These are phyloP conservation scores for Penicillium waksmanii DNA, from an alignment of 495 filamentous ascomycete species.

Conservation along the genomic window DNA sequence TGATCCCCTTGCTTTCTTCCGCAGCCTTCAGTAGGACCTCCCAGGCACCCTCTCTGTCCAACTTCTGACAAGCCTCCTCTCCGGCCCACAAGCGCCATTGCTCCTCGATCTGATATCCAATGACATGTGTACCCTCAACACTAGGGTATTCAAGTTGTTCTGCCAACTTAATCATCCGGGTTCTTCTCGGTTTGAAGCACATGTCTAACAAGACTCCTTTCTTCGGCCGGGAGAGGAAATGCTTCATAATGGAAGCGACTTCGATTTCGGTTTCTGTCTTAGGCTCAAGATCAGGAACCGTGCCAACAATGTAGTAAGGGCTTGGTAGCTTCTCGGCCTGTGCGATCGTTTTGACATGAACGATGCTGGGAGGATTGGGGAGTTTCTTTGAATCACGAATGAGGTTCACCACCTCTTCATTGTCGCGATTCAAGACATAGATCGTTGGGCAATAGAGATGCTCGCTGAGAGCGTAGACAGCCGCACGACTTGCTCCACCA, in stretches of 20 bases:
- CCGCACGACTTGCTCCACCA: constrained; percentile 64
- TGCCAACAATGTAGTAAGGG: constrained; percentile 60
- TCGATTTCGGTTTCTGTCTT: constrained; percentile 53
- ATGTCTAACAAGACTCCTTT: constrained; percentile 71
- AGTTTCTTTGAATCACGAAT: constrained; percentile 42
- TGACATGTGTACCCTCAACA: constrained; percentile 64
- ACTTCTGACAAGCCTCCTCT: constrained; percentile 41
- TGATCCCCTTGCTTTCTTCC: constrained; percentile 32
- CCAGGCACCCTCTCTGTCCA: constrained; percentile 54
- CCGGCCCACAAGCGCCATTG: constrained; percentile 65
- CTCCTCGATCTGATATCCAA: constrained; percentile 71
- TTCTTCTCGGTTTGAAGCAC: constrained; percentile 72
- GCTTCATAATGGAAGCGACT: constrained; percentile 53
- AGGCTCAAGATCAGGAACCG: constrained; percentile 66
- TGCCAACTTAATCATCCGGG: constrained; percentile 55
- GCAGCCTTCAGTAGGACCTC: constrained; percentile 45
- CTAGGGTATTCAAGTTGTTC: constrained; percentile 60
- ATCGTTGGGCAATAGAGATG: constrained; percentile 59
- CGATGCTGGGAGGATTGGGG: constrained; percentile 31
- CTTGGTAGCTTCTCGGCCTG: constrained; percentile 54
- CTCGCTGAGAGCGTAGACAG: constrained; percentile 62
- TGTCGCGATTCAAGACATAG: constrained; percentile 68
- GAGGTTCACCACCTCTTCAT: constrained; percentile 58
- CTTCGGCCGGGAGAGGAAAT: constrained; percentile 41
- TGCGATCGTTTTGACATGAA: constrained; percentile 55